Evolutionary conservation across 305 asterid genomes (phyloP).

Genomic region (Fraxinus paxiana): DNA sequence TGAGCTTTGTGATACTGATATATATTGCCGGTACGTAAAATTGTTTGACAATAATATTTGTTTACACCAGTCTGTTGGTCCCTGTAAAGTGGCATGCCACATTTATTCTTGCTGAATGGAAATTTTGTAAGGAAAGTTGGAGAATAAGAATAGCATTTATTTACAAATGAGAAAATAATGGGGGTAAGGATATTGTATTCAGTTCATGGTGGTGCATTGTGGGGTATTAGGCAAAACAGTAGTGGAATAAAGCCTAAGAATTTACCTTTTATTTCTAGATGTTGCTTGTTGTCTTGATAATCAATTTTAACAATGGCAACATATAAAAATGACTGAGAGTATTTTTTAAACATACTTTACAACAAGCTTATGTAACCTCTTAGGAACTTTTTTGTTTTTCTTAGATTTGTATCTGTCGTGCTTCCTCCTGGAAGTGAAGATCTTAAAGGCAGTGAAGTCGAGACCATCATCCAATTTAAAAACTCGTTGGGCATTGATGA

Average conservation of each 20-base stretch:
- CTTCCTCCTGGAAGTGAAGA: constrained; percentile 87
- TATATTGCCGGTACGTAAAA: constrained; percentile 70
- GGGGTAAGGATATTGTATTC: not conserved
- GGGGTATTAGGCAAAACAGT: not conserved
- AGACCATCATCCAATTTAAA: constrained; percentile 67
- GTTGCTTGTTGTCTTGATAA: not conserved
- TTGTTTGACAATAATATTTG: not conserved
- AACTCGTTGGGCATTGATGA: constrained; percentile 92
- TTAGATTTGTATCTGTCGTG: constrained; percentile 72
- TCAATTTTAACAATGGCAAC: not conserved
- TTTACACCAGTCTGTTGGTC: constrained; percentile 18
- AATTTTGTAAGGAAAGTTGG: not conserved
- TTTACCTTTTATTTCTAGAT: not conserved
- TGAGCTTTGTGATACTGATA: constrained; percentile 91
- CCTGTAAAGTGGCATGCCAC: not conserved
- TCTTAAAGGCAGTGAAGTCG: constrained; percentile 89
- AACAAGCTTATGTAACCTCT: not conserved
- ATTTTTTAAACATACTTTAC: not conserved
- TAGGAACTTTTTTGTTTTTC: constrained; percentile 6
- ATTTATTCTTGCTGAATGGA: not conserved
- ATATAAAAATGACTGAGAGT: not conserved
- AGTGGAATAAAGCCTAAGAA: not conserved
- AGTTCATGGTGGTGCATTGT: not conserved
- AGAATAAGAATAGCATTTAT: not conserved
- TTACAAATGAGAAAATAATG: not conserved